A percentile compares a stretch with the other conserved stretches of the same genome.
Evolutionary conservation across 108 stramenopile species (phyloP).

Genomic region (Cyclotella baltica): DNA sequence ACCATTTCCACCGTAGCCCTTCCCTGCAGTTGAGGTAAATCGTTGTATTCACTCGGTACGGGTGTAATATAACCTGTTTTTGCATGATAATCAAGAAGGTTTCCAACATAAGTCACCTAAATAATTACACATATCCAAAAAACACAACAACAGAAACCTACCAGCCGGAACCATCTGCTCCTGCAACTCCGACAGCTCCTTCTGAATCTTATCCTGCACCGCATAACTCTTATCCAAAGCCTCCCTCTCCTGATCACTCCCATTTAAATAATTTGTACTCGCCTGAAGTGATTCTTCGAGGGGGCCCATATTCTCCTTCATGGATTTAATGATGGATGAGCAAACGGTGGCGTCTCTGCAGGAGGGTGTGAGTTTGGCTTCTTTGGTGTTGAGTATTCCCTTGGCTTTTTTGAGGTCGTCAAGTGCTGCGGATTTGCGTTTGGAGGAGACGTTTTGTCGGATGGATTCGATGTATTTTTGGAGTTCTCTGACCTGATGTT

Average conservation of each 20-base stretch:
- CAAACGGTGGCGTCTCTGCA: slow-evolving; percentile 72
- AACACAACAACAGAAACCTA: slow-evolving; percentile 11
- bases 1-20: slow-evolving; percentile 94
- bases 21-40: slow-evolving; percentile 87
- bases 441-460: slow-evolving; percentile 78
- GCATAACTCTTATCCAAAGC: slow-evolving; percentile 86
- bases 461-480: slow-evolving; percentile 86
- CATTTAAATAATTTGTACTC: slow-evolving; percentile 66
- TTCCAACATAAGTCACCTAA: neutral
- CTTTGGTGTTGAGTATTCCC: slow-evolving; percentile 57
- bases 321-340: slow-evolving; percentile 50
- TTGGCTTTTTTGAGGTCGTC: slow-evolving; percentile 86
- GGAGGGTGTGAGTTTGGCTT: slow-evolving; percentile 68
- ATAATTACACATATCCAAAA: neutral
- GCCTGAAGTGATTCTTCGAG: slow-evolving; percentile 64
- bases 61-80: slow-evolving; percentile 66
- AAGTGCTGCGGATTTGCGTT: slow-evolving; percentile 83
- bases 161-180: slow-evolving; percentile 92
- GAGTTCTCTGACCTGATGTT: slow-evolving; percentile 75
- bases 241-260: slow-evolving; percentile 86
- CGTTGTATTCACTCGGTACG: slow-evolving; percentile 85
- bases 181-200: slow-evolving; percentile 76
- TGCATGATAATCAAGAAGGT: neutral
- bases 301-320: slow-evolving; percentile 63
- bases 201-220: slow-evolving; percentile 68